Conservation (phyloP, 2,329 filamentous ascomycete species). For the Nannizziopsis arthrosporioides region DNA sequence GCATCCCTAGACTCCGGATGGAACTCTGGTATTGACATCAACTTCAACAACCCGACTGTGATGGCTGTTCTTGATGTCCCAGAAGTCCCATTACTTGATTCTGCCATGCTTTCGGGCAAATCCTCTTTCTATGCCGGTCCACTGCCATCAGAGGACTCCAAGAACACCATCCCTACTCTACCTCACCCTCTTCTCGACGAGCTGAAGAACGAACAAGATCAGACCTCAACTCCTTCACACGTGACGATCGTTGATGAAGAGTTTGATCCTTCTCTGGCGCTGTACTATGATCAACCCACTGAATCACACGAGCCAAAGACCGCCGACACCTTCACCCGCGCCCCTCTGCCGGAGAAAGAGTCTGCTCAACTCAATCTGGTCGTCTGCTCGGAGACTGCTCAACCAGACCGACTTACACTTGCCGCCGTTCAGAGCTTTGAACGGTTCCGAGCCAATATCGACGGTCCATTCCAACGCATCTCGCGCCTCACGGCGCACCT, state of each 20-base stretch:
- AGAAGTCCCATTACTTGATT: conserved; percentile 50
- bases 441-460: conserved; percentile 30
- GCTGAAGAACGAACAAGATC: conserved; percentile 13
- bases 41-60: conserved; percentile 34
- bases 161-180: conserved; percentile 40
- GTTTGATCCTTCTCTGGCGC: conserved; percentile 35
- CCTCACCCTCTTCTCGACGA: conserved; percentile 26
- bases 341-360: conserved; percentile 51
- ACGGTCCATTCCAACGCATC: conserved; percentile 33
- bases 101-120: conserved; percentile 60
- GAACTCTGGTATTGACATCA: conserved; percentile 38
- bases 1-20: conserved; percentile 47
- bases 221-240: conserved; percentile 17
- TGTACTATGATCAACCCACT: conserved; percentile 43
- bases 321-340: conserved; percentile 33
- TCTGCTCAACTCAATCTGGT: conserved; percentile 54
- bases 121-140: conserved; percentile 43
- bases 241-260: conserved; percentile 42
- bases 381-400: conserved; percentile 29
- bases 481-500: conserved; percentile 32
- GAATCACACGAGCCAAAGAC: conserved; percentile 31
- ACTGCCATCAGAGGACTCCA: conserved; percentile 36
- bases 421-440: conserved; percentile 26
- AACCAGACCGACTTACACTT: neutral
- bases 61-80: conserved; percentile 64